phyloP scores from a whole-genome alignment of 1,284 basidiomycete genomes.

The Apiotrichum mycotoxinovorans region DNA sequence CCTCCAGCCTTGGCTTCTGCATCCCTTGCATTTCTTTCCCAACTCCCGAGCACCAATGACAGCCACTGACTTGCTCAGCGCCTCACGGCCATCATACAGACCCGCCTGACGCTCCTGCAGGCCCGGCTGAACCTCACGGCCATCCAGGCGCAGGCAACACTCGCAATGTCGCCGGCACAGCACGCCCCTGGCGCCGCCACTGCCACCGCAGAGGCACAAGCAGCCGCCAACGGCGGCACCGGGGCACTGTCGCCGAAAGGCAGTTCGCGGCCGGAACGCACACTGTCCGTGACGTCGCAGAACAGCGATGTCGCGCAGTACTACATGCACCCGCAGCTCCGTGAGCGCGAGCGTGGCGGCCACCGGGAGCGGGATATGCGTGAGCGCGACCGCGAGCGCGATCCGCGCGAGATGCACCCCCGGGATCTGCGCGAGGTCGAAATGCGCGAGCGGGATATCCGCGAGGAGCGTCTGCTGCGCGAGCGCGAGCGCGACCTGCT shows the following conservation, averaged over 20 bases:
- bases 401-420: neutral
- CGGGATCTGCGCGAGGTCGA: neutral
- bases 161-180: conserved; percentile 2
- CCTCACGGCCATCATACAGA: conserved; percentile 45
- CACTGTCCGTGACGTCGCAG: conserved; percentile 5
- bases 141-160: conserved; percentile 13
- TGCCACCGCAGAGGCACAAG: neutral
- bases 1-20: neutral
- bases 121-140: conserved; percentile 31
- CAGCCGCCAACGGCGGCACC: neutral
- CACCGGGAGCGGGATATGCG: neutral
- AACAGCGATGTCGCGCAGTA: neutral
- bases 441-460: too few relatives aligned
- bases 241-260: too few relatives aligned
- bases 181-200: neutral
- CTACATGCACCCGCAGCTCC: neutral
- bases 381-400: neutral
- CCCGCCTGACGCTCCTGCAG: conserved; percentile 45
- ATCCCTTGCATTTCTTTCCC: neutral
- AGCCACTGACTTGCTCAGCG: conserved; percentile 18
- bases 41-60: neutral
- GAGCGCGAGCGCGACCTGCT: neutral
- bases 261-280: conserved; percentile 10
- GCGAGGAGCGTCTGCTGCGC: neutral
- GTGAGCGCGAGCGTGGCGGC: conserved; percentile 1